Evolutionary conservation across 345 rosid genomes (phyloP).

Genomic region (Dipteronia sinensis): DNA sequence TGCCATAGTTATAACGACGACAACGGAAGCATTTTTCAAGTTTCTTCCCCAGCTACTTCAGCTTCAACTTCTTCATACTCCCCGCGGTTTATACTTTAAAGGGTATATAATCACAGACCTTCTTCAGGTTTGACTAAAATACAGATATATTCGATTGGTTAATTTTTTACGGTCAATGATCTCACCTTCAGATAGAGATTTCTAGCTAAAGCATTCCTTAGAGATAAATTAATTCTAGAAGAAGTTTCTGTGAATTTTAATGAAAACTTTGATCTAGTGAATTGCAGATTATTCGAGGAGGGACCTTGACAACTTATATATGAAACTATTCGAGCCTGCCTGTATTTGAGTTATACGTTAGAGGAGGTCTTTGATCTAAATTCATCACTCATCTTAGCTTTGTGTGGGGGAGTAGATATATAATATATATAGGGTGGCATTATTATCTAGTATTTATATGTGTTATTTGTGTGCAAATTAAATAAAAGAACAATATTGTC

Average conservation of each 20-base stretch:
- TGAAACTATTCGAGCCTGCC: background rate
- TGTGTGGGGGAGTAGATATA: background rate
- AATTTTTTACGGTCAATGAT: no score
- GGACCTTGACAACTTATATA: background rate
- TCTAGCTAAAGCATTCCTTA: background rate
- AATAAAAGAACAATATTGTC: no score
- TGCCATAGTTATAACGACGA: slow-evolving; percentile 12
- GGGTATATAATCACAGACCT: background rate
- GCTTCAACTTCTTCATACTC: slow-evolving; percentile 12
- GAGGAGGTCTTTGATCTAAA: background rate
- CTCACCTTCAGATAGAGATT: background rate
- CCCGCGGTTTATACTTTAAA: slow-evolving; percentile 15
- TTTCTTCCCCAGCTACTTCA: slow-evolving; percentile 14
- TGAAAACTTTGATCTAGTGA: no score
- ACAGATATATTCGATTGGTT: background rate
- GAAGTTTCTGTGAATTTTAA: background rate
- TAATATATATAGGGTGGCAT: background rate
- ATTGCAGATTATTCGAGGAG: background rate
- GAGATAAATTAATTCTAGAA: background rate
- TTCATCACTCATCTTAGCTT: background rate
- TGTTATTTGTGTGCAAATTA: background rate
- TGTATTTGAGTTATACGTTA: background rate
- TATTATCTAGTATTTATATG: no score
- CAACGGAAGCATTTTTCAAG: slow-evolving; percentile 24
- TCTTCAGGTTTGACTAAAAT: background rate